Evolutionary conservation across 768 basidiomycete species (phyloP).

Genomic region (Podaxis sp.): DNA sequence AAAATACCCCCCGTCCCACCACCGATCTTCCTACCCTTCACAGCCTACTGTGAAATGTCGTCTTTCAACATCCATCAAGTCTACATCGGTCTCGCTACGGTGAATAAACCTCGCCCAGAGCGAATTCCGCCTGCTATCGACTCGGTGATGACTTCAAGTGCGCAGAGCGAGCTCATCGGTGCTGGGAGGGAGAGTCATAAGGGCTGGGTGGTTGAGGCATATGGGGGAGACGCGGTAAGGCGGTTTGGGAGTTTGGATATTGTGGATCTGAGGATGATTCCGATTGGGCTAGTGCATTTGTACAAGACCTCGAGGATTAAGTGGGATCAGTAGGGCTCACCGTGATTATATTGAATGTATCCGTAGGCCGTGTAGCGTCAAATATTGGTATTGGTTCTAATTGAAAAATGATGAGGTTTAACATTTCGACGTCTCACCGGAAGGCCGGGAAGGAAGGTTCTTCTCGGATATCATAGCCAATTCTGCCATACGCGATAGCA

Average conservation of each 20-base stretch:
- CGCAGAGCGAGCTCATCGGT: slow-evolving; percentile 5
- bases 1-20: not conserved
- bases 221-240: slow-evolving; percentile 36
- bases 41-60: not conserved
- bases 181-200: slow-evolving; percentile 27
- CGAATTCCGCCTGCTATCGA: not conserved
- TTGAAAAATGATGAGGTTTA: too few relatives aligned
- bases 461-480: too few relatives aligned
- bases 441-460: too few relatives aligned
- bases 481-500: too few relatives aligned
- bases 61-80: not conserved
- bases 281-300: not conserved
- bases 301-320: not conserved
- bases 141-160: not conserved
- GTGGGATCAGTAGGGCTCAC: not conserved
- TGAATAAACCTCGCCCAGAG: not conserved
- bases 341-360: too few relatives aligned
- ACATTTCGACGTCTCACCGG: too few relatives aligned
- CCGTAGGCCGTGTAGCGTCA: too few relatives aligned
- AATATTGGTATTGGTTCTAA: too few relatives aligned
- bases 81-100: not conserved
- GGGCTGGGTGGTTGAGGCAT: slow-evolving; percentile 34
- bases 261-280: not conserved
- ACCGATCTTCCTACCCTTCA: not conserved
- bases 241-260: slow-evolving; percentile 22